phyloP scores from a whole-genome alignment of 805 yeast species.

The Starmerella scarabaei region DNA sequence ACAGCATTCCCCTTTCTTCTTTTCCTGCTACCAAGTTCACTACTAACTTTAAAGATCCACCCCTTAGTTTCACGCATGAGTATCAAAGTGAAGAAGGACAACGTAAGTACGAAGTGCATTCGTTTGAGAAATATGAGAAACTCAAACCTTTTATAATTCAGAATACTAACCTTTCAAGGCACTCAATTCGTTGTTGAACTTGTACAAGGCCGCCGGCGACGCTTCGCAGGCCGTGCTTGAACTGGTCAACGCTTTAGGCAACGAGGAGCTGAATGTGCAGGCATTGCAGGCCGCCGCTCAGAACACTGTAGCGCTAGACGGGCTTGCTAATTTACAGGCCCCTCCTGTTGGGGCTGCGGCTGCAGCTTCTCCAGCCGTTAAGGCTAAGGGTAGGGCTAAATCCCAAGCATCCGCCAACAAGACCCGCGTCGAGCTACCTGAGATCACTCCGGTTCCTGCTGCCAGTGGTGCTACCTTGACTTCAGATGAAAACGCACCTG shows the following conservation, averaged over 20 bases:
- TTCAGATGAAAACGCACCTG: background rate
- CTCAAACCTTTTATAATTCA: background rate
- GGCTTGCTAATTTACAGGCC: background rate
- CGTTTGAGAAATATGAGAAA: background rate
- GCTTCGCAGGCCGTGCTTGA: slow-evolving; percentile 70
- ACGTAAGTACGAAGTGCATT: slow-evolving; percentile 27
- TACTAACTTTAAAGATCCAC: too few relatives aligned
- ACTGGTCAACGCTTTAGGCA: slow-evolving; percentile 46
- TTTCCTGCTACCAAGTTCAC: too few relatives aligned
- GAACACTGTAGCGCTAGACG: background rate
- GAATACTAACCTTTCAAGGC: slow-evolving; percentile 31
- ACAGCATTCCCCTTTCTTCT: too few relatives aligned
- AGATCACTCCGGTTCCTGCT: slow-evolving; percentile 1
- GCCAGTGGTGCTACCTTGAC: slow-evolving; percentile 13
- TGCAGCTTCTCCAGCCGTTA: background rate
- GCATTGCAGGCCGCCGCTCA: slow-evolving; percentile 22
- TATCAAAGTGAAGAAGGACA: slow-evolving; percentile 27
- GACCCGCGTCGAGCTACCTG: too few relatives aligned
- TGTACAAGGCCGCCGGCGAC: slow-evolving; percentile 75
- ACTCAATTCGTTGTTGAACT: slow-evolving; percentile 67
- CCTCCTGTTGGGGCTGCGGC: background rate
- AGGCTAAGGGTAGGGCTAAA: background rate
- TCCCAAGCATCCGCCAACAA: background rate
- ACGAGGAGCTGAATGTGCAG: slow-evolving; percentile 36
- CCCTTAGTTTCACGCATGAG: slow-evolving; percentile 10